Percentiles rank a stretch among this genome's conserved stretches.
These are phyloP conservation scores for Peniophora sp. DNA, from an alignment of 1,284 basidiomycete species.

Conservation along the genomic window DNA sequence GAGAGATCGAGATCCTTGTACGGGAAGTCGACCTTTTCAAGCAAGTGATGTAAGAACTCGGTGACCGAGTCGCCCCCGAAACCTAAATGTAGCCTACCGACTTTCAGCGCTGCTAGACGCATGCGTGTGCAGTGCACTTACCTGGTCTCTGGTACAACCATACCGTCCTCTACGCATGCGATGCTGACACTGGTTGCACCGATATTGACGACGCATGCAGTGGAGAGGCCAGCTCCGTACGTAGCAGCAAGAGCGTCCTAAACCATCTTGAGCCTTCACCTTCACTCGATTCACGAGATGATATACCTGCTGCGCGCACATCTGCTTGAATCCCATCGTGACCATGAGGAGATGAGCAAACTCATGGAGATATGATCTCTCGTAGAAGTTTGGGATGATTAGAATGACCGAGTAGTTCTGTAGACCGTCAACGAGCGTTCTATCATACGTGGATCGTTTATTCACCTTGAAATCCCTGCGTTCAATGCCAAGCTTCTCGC, in stretches of 20 bases:
- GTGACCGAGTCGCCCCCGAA: slow-evolving; percentile 95
- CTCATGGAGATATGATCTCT: slow-evolving; percentile 77
- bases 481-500: slow-evolving; percentile 55
- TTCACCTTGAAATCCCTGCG: slow-evolving; percentile 55
- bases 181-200: slow-evolving; percentile 83
- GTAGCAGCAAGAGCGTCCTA: slow-evolving; percentile 91
- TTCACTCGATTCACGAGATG: too few species aligned
- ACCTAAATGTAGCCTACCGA: slow-evolving; percentile 67
- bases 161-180: slow-evolving; percentile 93
- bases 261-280: slow-evolving; percentile 3
- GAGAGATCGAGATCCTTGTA: slow-evolving; percentile 78
- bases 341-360: slow-evolving; percentile 72
- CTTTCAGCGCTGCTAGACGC: too few species aligned
- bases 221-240: slow-evolving; percentile 92
- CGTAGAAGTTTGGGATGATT: slow-evolving; percentile 90
- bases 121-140: too few species aligned
- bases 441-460: slow-evolving; percentile 5
- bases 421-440: slow-evolving; percentile 5
- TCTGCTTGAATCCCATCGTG: slow-evolving; percentile 86
- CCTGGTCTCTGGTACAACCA: slow-evolving; percentile 87
- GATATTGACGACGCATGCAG: slow-evolving; percentile 93
- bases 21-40: slow-evolving; percentile 82
- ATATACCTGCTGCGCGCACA: slow-evolving; percentile 81
- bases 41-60: slow-evolving; percentile 75
- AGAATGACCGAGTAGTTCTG: slow-evolving; percentile 86